Conservation (phyloP, 2,329 filamentous ascomycete species). For the Aspergillus spinulosporus region DNA sequence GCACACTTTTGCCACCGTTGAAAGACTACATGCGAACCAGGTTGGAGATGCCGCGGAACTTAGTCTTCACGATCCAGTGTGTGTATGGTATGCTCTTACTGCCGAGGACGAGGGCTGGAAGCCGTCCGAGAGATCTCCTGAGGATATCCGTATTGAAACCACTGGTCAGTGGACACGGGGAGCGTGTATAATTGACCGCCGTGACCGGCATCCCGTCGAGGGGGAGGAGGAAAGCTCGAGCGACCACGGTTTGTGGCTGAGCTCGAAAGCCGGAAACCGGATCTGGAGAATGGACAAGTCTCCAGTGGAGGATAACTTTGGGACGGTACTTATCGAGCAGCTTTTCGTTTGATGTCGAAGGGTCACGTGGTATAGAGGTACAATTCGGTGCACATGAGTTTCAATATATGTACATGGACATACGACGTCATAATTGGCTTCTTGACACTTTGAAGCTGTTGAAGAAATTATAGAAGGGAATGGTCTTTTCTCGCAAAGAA, state of each 20-base stretch:
- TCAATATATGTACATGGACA: not conserved
- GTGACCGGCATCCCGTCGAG: constrained; percentile 51
- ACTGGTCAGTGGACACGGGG: constrained; percentile 91
- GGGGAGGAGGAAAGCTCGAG: constrained; percentile 61
- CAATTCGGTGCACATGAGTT: not conserved
- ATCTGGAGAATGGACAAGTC: constrained; percentile 70
- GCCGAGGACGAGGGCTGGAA: constrained; percentile 39
- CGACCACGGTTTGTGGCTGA: constrained; percentile 77
- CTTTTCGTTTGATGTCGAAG: constrained; percentile 50
- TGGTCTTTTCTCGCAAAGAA: too few relatives aligned
- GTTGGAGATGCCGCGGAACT: constrained; percentile 54
- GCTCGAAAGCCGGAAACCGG: constrained; percentile 71
- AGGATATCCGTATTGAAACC: constrained; percentile 89
- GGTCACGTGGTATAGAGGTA: not conserved
- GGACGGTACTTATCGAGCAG: constrained; percentile 63
- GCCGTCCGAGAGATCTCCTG: constrained; percentile 55
- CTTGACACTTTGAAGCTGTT: not conserved
- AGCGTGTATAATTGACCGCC: constrained; percentile 80
- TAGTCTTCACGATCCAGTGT: constrained; percentile 75
- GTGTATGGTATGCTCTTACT: constrained; percentile 75
- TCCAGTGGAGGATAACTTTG: constrained; percentile 69
- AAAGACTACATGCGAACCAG: constrained; percentile 59
- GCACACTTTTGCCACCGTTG: constrained; percentile 70
- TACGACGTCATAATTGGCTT: not conserved
- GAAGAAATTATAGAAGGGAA: not conserved